These are phyloP conservation scores for Talaromyces nanjingensis DNA, from an alignment of 495 filamentous ascomycete species.

Conservation along the genomic window DNA sequence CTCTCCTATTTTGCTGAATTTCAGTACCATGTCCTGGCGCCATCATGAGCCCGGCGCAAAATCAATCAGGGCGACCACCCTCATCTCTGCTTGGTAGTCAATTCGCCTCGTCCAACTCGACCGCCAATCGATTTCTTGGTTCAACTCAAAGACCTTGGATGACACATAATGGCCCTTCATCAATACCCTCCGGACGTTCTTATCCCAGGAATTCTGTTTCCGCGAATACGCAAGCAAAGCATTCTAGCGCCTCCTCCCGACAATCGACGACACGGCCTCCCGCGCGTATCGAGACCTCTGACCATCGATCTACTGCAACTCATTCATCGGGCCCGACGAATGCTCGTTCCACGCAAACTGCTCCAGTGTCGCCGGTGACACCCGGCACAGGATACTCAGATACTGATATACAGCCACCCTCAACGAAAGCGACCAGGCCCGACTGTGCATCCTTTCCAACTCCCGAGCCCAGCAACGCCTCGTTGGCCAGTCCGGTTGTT, in stretches of 20 bases:
- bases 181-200: conserved; percentile 5
- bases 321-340: background rate
- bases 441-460: conserved; percentile 15
- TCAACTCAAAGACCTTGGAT: conserved; percentile 65
- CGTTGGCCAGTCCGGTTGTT: conserved; percentile 12
- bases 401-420: background rate
- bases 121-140: conserved; percentile 58
- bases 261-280: background rate
- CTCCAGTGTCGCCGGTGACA: conserved; percentile 22
- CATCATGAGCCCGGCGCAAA: conserved; percentile 12
- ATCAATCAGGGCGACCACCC: conserved; percentile 6
- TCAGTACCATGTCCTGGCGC: conserved; percentile 9
- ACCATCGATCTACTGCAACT: background rate
- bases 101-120: conserved; percentile 62
- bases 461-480: conserved; percentile 16
- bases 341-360: conserved; percentile 1
- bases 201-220: background rate
- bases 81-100: background rate
- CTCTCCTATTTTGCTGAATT: background rate
- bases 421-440: background rate
- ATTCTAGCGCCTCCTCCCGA: background rate
- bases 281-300: background rate
- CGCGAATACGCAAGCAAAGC: background rate
- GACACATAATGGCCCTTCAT: conserved; percentile 13
- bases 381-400: conserved; percentile 11